Evolutionary conservation across 805 yeast genomes (phyloP).

Genomic region (Cephaloascus fragrans): DNA sequence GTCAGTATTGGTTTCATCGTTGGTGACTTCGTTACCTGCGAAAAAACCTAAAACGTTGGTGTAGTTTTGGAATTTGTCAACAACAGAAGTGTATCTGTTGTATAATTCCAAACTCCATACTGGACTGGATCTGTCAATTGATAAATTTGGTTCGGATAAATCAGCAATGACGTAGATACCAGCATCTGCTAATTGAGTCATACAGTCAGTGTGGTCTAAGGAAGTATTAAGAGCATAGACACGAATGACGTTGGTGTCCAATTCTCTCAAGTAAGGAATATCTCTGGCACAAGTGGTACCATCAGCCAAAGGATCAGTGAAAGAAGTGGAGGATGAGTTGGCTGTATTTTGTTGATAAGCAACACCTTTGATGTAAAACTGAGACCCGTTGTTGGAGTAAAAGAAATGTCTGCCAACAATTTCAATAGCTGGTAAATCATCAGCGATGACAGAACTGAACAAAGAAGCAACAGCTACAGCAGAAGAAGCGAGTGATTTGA

Average conservation of each 20-base stretch:
- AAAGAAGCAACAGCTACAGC: slow-evolving; percentile 12
- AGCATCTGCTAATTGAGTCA: slow-evolving; percentile 56
- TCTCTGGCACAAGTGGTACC: slow-evolving; percentile 56
- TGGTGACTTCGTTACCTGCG: slow-evolving; percentile 82
- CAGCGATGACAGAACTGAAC: slow-evolving; percentile 14
- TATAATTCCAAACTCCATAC: slow-evolving; percentile 54
- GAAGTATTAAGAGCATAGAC: slow-evolving; percentile 66
- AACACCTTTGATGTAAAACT: slow-evolving; percentile 67
- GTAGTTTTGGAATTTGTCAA: slow-evolving; percentile 60
- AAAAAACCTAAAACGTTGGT: slow-evolving; percentile 73
- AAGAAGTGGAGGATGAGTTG: slow-evolving; percentile 32
- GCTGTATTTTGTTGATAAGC: slow-evolving; percentile 71
- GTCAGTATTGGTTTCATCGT: slow-evolving; percentile 52
- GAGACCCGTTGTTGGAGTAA: slow-evolving; percentile 70
- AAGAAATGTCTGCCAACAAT: slow-evolving; percentile 71
- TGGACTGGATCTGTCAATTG: slow-evolving; percentile 57
- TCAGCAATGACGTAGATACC: slow-evolving; percentile 79
- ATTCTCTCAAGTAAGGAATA: slow-evolving; percentile 54
- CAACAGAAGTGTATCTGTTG: slow-evolving; percentile 59
- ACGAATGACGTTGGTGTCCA: slow-evolving; percentile 62
- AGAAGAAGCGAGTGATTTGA: slow-evolving; percentile 18
- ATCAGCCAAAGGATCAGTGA: slow-evolving; percentile 67
- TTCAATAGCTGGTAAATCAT: slow-evolving; percentile 53
- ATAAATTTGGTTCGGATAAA: slow-evolving; percentile 54
- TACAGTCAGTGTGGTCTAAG: slow-evolving; percentile 59